phyloP scores from a whole-genome alignment of 495 filamentous ascomycete genomes.

The Cudoniella acicularis region DNA sequence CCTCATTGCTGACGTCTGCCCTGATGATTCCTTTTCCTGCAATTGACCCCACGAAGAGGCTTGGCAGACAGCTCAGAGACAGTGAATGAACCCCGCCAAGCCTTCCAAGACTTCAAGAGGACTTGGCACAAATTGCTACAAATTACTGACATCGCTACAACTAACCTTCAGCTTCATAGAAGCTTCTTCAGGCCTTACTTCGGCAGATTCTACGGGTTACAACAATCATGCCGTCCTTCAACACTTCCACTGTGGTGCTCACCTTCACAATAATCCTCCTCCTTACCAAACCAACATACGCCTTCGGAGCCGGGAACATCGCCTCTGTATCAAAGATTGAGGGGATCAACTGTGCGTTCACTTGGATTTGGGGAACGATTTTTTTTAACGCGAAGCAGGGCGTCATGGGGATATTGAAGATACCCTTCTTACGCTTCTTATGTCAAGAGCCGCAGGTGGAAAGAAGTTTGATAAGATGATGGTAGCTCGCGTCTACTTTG shows the following conservation, averaged over 20 bases:
- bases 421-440: slow-evolving; percentile 67
- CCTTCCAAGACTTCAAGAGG: background rate
- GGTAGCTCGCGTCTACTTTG: slow-evolving; percentile 82
- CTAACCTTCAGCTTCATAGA: background rate
- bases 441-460: slow-evolving; percentile 73
- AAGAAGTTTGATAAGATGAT: slow-evolving; percentile 86
- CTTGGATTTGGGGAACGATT: background rate
- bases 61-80: background rate
- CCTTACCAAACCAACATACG: slow-evolving; percentile 60
- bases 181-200: background rate
- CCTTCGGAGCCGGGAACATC: slow-evolving; percentile 64
- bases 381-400: slow-evolving; percentile 39
- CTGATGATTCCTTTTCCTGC: background rate
- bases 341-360: slow-evolving; percentile 65
- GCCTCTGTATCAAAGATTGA: slow-evolving; percentile 69
- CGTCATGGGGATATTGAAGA: slow-evolving; percentile 97
- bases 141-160: background rate
- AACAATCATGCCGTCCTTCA: slow-evolving; percentile 28
- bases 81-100: background rate
- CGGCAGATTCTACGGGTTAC: background rate
- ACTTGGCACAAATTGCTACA: background rate
- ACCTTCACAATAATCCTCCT: slow-evolving; percentile 54
- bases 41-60: background rate
- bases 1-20: background rate
- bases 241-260: slow-evolving; percentile 29